Conservation (phyloP, 257 asterid species). For the Nicotiana noctiflora region DNA sequence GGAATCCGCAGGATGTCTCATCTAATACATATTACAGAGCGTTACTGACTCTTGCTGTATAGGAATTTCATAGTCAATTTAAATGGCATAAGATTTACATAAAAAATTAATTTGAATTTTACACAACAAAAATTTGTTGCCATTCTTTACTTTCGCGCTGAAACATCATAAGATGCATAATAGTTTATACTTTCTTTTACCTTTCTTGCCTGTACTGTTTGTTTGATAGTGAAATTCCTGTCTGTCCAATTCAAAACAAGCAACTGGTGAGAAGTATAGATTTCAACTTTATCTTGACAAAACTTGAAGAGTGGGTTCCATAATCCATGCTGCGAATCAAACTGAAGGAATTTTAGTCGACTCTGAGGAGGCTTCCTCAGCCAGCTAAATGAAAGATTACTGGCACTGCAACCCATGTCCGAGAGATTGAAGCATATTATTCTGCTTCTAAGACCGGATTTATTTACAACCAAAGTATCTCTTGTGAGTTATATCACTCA, state of each 20-base stretch:
- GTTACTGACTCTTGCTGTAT: not conserved
- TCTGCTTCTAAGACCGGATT: not conserved
- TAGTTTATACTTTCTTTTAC: not conserved
- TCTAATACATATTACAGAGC: not conserved
- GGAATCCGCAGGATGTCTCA: not conserved
- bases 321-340: not conserved
- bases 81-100: not conserved
- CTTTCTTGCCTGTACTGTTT: not conserved
- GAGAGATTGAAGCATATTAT: not conserved
- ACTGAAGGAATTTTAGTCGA: not conserved
- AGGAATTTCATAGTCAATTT: not conserved
- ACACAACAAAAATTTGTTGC: not conserved
- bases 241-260: constrained; percentile 11
- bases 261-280: not conserved
- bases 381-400: not conserved
- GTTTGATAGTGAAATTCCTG: not conserved
- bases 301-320: too few species aligned
- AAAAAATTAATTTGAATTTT: not conserved
- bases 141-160: not conserved
- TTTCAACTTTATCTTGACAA: too few species aligned
- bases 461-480: not conserved
- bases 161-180: not conserved
- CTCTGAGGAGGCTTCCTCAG: not conserved
- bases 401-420: constrained; percentile 8
- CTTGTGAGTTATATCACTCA: not conserved